Evolutionary conservation across 2,329 filamentous ascomycete genomes (phyloP), one percentile per base, ranked within the genome.

Genomic region (Eurotiales sp.): DNA sequence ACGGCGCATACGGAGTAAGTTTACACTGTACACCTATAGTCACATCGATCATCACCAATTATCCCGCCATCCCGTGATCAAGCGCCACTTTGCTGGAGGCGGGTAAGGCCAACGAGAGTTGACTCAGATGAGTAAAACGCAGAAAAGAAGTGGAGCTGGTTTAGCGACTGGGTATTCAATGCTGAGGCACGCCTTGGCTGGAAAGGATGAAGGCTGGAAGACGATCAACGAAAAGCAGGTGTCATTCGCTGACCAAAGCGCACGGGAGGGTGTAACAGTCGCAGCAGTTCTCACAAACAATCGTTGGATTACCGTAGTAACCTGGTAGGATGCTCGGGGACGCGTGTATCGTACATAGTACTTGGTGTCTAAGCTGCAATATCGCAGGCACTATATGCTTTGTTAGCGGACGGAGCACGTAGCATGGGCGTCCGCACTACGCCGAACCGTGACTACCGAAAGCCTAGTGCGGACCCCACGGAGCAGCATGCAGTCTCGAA

Each of bases 291-390:
- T n/a, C n/a, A n/a, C n/a, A n/a, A n/a, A n/a, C n/a, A n/a, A n/a
- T 36, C n/a, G 32, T 36, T 6, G 32, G n/a, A 47, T 47, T 30
- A 36, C 29, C 34, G 29, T 34, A 37, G 36, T 40, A 27, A 47
- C 45, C 19, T 48, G 46, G 46, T 19, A 19, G 17, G 34, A 7
- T 40, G 45, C 4, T 21, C 30, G 15, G 32, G 46, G 34, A 37
- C 34, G 34, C 34, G 34, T 37, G 15, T n/a, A n/a, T n/a, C n/a
- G n/a, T n/a, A n/a, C n/a, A n/a, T 36, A 36, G n/a, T 4, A 7
- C n/a, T 36, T 36, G 10, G 32, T 2, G 4, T 36, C 17, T 17
- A 36, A 36, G n/a, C n/a, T n/a, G n/a, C n/a, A n/a, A n/a, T n/a
- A n/a, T n/a, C n/a, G n/a, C n/a, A n/a, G n/a, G n/a, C n/a, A n/a